Percentiles rank a stretch among this genome's conserved stretches.
Evolutionary conservation across 768 basidiomycete species (phyloP).

Genomic region (Boletus reticuloceps): DNA sequence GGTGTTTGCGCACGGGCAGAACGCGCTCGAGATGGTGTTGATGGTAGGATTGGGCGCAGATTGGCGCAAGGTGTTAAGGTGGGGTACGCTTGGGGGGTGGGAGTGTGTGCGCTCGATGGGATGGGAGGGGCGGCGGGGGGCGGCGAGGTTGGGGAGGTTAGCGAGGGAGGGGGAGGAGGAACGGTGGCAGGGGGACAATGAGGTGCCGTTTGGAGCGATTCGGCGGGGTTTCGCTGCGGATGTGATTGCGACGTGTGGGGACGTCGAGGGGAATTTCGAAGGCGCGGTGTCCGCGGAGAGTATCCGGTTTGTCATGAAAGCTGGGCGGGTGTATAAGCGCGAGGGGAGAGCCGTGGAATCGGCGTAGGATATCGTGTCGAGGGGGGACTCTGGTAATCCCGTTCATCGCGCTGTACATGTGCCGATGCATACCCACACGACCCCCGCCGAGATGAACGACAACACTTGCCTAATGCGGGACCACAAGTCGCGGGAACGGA

Average conservation of each 20-base stretch:
- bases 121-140: slow-evolving; percentile 42
- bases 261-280: slow-evolving; percentile 39
- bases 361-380: background rate
- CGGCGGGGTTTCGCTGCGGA: slow-evolving; percentile 56
- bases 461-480: slow-evolving; percentile 19
- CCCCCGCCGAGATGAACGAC: slow-evolving; percentile 14
- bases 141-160: background rate
- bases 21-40: no score
- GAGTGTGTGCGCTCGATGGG: slow-evolving; percentile 45
- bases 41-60: no score
- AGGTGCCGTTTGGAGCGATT: slow-evolving; percentile 45
- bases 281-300: slow-evolving; percentile 44
- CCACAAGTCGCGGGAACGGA: slow-evolving; percentile 13
- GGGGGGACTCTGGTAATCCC: no score
- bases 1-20: no score
- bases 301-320: slow-evolving; percentile 60
- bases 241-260: slow-evolving; percentile 38
- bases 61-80: no score
- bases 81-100: slow-evolving; percentile 39
- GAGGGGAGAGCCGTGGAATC: slow-evolving; percentile 25
- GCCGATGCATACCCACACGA: no score
- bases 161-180: slow-evolving; percentile 10
- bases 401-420: no score
- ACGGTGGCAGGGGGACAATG: slow-evolving; percentile 41
- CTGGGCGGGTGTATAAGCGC: slow-evolving; percentile 44